Evolutionary conservation across 176 grass and related monocot genomes (phyloP).

Genomic region (Bonia amplexicaulis): DNA sequence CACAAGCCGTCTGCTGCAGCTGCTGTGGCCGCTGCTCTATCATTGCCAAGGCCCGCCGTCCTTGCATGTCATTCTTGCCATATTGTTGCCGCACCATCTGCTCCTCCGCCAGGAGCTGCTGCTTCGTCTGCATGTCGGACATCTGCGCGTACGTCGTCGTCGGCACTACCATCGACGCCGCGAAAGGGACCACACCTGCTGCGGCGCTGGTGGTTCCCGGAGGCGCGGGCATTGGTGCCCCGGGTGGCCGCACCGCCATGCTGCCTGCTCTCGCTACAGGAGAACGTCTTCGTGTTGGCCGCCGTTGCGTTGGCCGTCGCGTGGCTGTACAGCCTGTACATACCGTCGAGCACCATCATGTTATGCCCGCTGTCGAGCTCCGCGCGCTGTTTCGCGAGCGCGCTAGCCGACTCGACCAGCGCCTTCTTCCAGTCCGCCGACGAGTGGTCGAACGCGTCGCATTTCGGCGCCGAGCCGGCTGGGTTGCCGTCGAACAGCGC

Average conservation of each 20-base stretch:
- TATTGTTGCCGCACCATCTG: conserved; percentile 62
- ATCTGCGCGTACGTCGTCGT: conserved; percentile 84
- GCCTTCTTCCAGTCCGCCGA: conserved; percentile 63
- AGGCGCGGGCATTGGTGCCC: conserved; percentile 47
- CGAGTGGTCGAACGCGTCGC: conserved; percentile 38
- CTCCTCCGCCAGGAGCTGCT: conserved; percentile 51
- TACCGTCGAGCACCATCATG: conserved; percentile 71
- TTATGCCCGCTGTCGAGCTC: conserved; percentile 58
- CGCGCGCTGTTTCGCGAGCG: conserved; percentile 42
- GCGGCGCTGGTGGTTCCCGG: neutral
- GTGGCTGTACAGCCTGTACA: conserved; percentile 74
- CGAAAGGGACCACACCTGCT: conserved; percentile 42
- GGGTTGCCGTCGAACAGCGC: conserved; percentile 49
- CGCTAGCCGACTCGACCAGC: conserved; percentile 64
- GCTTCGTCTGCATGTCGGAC: conserved; percentile 82
- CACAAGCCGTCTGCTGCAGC: neutral
- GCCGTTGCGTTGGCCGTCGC: conserved; percentile 2
- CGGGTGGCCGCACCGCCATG: conserved; percentile 24
- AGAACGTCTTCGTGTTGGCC: conserved; percentile 3
- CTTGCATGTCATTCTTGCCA: conserved; percentile 48
- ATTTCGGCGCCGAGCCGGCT: conserved; percentile 14
- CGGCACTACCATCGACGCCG: conserved; percentile 44
- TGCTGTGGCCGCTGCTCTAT: conserved; percentile 52
- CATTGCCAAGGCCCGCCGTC: conserved; percentile 25
- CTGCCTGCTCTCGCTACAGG: conserved; percentile 78